Percentiles rank a stretch among this genome's conserved stretches.
These are phyloP conservation scores for Xerocomellus dryophilus DNA, from an alignment of 768 basidiomycete genomes.

Conservation along the genomic window DNA sequence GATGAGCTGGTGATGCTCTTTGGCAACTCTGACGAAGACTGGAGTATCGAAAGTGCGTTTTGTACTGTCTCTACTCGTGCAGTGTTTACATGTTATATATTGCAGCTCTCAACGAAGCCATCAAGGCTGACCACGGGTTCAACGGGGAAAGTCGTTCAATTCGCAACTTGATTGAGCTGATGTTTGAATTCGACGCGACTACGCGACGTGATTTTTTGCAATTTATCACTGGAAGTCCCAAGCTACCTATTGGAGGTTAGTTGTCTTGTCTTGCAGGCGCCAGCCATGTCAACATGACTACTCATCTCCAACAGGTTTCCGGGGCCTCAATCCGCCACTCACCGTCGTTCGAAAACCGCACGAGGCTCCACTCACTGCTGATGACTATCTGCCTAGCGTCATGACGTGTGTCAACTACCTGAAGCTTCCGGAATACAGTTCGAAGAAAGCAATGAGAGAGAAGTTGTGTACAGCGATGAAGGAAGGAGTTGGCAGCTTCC, in stretches of 20 bases:
- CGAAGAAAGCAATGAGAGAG: conserved; percentile 78
- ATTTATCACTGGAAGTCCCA: conserved; percentile 97
- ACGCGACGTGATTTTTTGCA: conserved; percentile 87
- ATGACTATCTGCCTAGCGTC: conserved; percentile 94
- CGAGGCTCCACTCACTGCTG: conserved; percentile 84
- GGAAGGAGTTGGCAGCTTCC: conserved; percentile 96
- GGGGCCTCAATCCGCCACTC: conserved; percentile 87
- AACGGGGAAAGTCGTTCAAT: conserved; percentile 93
- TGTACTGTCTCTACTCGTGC: not conserved
- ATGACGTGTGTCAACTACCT: conserved; percentile 99
- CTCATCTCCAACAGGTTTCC: conserved; percentile 63
- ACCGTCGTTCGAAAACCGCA: conserved; percentile 98
- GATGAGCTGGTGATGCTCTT: conserved; percentile 96
- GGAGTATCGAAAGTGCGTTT: conserved; percentile 82
- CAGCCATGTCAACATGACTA: not conserved
- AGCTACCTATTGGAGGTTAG: conserved; percentile 91
- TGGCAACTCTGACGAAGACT: conserved; percentile 97
- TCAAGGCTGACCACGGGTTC: conserved; percentile 99
- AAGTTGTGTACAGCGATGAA: conserved; percentile 83
- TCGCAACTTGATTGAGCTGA: conserved; percentile 79
- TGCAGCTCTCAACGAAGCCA: conserved; percentile 77
- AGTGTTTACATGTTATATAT: not conserved
- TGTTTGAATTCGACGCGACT: conserved; percentile 72
- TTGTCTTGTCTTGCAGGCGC: conserved; percentile 6
- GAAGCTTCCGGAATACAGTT: conserved; percentile 94